Evolutionary conservation across 345 rosid genomes (phyloP).

Genomic region (Anacardium occidentale): DNA sequence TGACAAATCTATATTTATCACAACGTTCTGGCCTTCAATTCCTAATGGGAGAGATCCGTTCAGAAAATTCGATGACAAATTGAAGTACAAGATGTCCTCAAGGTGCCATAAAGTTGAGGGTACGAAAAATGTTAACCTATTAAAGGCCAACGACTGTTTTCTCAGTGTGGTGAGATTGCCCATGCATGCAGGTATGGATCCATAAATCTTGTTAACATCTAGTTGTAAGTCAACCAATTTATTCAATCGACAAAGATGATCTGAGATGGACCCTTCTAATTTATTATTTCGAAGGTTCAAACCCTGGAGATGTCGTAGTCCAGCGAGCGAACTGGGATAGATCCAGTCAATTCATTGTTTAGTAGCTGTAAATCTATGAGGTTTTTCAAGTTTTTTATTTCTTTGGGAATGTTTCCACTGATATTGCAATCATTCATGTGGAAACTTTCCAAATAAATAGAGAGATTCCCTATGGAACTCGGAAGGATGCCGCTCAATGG

Average conservation of each 20-base stretch:
- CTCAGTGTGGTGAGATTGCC: constrained; percentile 15
- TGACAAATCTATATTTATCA: constrained; percentile 6
- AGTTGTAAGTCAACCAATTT: neutral
- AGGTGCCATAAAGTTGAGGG: constrained; percentile 16
- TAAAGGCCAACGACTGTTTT: neutral
- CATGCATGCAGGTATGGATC: constrained; percentile 15
- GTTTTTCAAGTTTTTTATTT: constrained; percentile 5
- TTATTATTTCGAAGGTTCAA: neutral
- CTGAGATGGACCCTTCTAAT: constrained; percentile 16
- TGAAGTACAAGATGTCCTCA: neutral
- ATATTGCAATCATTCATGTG: neutral
- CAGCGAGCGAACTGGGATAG: constrained; percentile 17
- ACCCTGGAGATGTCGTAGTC: constrained; percentile 1
- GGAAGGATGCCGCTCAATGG: constrained; percentile 16
- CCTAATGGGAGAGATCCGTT: constrained; percentile 5
- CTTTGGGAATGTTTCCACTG: constrained; percentile 14
- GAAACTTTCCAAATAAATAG: neutral
- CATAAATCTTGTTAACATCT: constrained; percentile 4
- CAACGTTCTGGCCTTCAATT: neutral
- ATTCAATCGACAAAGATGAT: constrained; percentile 7
- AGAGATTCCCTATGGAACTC: constrained; percentile 16
- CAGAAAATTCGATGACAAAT: constrained; percentile 15
- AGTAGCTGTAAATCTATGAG: neutral
- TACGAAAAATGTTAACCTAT: constrained; percentile 4
- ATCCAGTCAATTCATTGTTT: constrained; percentile 13